These are phyloP conservation scores for Monosporascus sp. DNA, from an alignment of 2,329 filamentous ascomycete genomes.

Conservation along the genomic window DNA sequence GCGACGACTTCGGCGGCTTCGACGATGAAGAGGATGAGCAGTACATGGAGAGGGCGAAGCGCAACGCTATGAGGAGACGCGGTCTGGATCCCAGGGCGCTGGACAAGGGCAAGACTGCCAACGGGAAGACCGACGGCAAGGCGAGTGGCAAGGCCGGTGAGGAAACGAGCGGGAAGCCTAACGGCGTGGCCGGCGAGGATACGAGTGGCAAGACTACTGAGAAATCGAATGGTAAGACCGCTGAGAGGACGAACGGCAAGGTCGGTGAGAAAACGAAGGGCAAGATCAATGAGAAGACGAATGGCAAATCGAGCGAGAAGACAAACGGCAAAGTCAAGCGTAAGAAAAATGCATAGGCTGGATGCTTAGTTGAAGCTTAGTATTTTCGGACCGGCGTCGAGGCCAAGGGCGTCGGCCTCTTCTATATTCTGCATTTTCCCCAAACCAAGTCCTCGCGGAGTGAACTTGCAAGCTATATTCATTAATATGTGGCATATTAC, in stretches of 20 bases:
- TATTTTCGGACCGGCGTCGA: neutral
- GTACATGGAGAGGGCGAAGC: constrained; percentile 68
- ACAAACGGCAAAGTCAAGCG: neutral
- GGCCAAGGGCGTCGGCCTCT: too few relatives aligned
- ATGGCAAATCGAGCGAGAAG: constrained; percentile 1
- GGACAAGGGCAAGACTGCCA: constrained; percentile 31
- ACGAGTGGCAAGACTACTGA: constrained; percentile 17
- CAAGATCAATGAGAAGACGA: neutral
- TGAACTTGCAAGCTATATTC: too few relatives aligned
- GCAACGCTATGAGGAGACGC: constrained; percentile 67
- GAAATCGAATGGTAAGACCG: constrained; percentile 23
- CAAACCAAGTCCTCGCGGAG: too few relatives aligned
- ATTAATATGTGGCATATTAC: too few relatives aligned
- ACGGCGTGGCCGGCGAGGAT: constrained; percentile 29
- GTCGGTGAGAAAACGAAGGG: constrained; percentile 25
- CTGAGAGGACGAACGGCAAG: neutral
- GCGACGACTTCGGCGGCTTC: constrained; percentile 64
- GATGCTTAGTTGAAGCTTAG: neutral
- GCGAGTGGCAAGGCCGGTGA: constrained; percentile 20
- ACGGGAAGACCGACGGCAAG: constrained; percentile 11
- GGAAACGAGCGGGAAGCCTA: constrained; percentile 11
- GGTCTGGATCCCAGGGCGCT: constrained; percentile 66
- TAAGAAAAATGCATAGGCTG: neutral
- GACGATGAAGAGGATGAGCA: constrained; percentile 68
- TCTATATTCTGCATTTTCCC: too few relatives aligned